A percentile compares a stretch with the other conserved stretches of the same genome.
Evolutionary conservation across 2,329 filamentous ascomycete species (phyloP).

Genomic region (Biscogniauxia sp.): DNA sequence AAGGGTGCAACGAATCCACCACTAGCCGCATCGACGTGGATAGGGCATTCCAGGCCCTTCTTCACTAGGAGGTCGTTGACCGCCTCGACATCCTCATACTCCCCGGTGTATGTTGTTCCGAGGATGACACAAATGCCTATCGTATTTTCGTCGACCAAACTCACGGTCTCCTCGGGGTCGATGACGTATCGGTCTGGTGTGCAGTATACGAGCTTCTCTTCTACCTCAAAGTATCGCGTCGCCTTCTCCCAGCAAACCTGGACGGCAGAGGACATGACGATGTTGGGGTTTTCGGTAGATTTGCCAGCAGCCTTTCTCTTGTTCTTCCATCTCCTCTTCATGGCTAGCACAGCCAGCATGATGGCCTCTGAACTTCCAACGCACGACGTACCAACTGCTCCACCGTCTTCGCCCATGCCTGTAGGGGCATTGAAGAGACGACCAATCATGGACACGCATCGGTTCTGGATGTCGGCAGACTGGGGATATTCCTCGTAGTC

Average conservation of each 20-base stretch:
- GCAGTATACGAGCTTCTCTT: conserved; percentile 77
- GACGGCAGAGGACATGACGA: conserved; percentile 93
- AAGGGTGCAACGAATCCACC: conserved; percentile 95
- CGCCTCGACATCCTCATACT: conserved; percentile 90
- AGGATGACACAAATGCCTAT: conserved; percentile 93
- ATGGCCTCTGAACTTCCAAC: conserved; percentile 89
- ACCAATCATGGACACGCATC: conserved; percentile 88
- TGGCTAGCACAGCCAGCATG: conserved; percentile 79
- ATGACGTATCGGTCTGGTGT: conserved; percentile 60
- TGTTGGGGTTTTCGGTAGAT: conserved; percentile 76
- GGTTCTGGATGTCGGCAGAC: conserved; percentile 83
- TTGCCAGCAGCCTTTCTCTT: conserved; percentile 80
- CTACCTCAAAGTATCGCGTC: conserved; percentile 85
- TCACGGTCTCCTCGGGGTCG: conserved; percentile 60
- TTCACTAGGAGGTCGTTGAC: conserved; percentile 84
- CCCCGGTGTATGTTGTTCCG: conserved; percentile 90
- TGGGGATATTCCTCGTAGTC: conserved; percentile 84
- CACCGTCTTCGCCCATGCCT: conserved; percentile 47
- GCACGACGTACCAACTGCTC: conserved; percentile 81
- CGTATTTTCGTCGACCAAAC: conserved; percentile 64
- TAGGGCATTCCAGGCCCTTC: conserved; percentile 73
- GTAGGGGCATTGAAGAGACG: conserved; percentile 80
- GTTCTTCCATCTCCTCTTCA: conserved; percentile 95
- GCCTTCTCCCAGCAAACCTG: conserved; percentile 98
- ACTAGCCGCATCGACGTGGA: conserved; percentile 90